Base-by-base conservation (phyloP, 2,329 filamentous ascomycete species). In the Fusarium duplospermum region DNA sequence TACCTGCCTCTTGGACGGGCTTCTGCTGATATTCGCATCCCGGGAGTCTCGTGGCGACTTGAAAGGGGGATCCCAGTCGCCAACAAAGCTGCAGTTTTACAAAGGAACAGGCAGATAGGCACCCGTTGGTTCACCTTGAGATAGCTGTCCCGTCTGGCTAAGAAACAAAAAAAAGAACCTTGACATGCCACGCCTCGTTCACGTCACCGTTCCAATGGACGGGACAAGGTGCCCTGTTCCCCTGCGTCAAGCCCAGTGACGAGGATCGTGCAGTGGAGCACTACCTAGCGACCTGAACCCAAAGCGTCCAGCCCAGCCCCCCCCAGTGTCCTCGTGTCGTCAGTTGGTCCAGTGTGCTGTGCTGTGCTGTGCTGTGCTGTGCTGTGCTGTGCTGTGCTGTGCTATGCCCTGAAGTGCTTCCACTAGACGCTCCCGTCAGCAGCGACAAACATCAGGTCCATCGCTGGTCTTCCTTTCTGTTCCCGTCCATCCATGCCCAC, bases 281-380 rank as follows among this genome's bases (percentile, higher is more conserved):
- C 24, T 24, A 54, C 10, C 31, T 11, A 42, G 40, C 40, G 14
- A n/a, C 20, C 54, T 29, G 20, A 27, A 36, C 52, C 20, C 52
- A 64, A 47, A 47, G 42, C 42, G 63, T 33, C 35, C 68, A 71
- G 57, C 35, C 35, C 27, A 57, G 57, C 16, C 66, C 56, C 54
- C 22, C 56, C 54, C 22, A 58, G 33, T 27, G 11, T n/a, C 40
- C 22, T 33, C 33, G 31, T 38, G 35, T 40, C 56, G 35, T 35
- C 29, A 29, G 60, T 45, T 36, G 60, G 64, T 62, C 64, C 70
- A 61, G 64, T 56, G 69, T 56, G 27, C 29, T 31, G 29, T 33
- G 29, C 29, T 31, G 29, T 31, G n/a, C n/a, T n/a, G n/a, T n/a
- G n/a, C n/a, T n/a, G n/a, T n/a, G n/a, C n/a, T n/a, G n/a, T n/a